Conservation (phyloP, 2,329 filamentous ascomycete species). For the Penicillium sp. region DNA sequence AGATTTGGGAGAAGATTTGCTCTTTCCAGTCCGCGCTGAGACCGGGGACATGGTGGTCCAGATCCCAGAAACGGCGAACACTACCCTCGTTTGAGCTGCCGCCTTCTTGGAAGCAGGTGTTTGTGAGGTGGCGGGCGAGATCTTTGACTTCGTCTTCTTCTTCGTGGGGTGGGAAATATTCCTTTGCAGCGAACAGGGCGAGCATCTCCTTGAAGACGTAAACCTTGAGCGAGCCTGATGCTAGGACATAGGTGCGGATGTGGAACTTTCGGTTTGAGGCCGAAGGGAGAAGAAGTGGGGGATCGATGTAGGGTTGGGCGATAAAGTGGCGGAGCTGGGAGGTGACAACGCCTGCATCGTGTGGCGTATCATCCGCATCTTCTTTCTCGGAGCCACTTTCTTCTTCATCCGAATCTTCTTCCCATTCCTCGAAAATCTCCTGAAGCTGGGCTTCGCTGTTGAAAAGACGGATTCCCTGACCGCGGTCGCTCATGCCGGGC, state of each 20-base stretch:
- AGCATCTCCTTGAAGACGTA: slow-evolving; percentile 91
- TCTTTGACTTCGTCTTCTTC: slow-evolving; percentile 47
- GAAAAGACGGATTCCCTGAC: slow-evolving; percentile 89
- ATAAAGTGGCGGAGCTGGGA: slow-evolving; percentile 95
- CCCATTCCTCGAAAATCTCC: slow-evolving; percentile 88
- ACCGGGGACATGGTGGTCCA: slow-evolving; percentile 49
- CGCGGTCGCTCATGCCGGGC: slow-evolving; percentile 94
- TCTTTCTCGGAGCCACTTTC: slow-evolving; percentile 43
- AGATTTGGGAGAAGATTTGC: slow-evolving; percentile 72
- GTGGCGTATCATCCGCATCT: slow-evolving; percentile 38
- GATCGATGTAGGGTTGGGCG: slow-evolving; percentile 91
- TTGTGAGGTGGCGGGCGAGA: slow-evolving; percentile 81
- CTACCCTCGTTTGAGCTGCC: slow-evolving; percentile 58
- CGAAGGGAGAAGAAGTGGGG: slow-evolving; percentile 70
- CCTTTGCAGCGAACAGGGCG: slow-evolving; percentile 78
- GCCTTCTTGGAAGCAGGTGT: slow-evolving; percentile 82
- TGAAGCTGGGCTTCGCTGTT: slow-evolving; percentile 81
- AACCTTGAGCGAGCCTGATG: slow-evolving; percentile 72
- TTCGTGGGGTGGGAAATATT: slow-evolving; percentile 65
- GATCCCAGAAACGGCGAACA: slow-evolving; percentile 73
- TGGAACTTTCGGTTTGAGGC: slow-evolving; percentile 82
- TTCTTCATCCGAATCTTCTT: slow-evolving; percentile 61
- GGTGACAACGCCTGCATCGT: slow-evolving; percentile 65
- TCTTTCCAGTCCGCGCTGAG: slow-evolving; percentile 51
- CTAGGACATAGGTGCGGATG: slow-evolving; percentile 86